Conservation (phyloP, 768 basidiomycete species). For the Grammothele lineata region DNA sequence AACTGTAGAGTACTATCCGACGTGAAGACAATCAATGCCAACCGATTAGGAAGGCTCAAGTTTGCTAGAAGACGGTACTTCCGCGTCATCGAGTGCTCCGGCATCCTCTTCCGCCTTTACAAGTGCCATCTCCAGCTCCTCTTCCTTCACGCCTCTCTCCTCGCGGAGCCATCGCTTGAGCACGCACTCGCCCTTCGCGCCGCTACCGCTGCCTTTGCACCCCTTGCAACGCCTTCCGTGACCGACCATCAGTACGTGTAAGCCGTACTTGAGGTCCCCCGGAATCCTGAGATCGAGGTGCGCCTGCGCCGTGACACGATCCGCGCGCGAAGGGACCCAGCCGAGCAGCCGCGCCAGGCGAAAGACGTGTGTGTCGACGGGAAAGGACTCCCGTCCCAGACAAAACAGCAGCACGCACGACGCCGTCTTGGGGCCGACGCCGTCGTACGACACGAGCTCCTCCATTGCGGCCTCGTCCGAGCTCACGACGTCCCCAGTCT, state of each 20-base stretch:
- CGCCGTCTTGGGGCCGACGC: slow-evolving; percentile 62
- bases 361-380: slow-evolving; percentile 63
- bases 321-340: slow-evolving; percentile 44
- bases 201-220: slow-evolving; percentile 36
- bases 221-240: slow-evolving; percentile 54
- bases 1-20: too few species aligned
- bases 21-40: too few species aligned
- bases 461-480: slow-evolving; percentile 51
- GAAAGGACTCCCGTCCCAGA: slow-evolving; percentile 55
- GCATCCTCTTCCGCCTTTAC: slow-evolving; percentile 8
- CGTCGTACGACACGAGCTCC: slow-evolving; percentile 51
- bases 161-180: slow-evolving; percentile 34
- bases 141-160: slow-evolving; percentile 15
- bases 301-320: slow-evolving; percentile 50
- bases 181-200: slow-evolving; percentile 28
- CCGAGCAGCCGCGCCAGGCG: slow-evolving; percentile 47
- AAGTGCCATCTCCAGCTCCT: slow-evolving; percentile 16
- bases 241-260: slow-evolving; percentile 56
- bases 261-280: slow-evolving; percentile 47
- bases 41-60: too few species aligned
- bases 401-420: slow-evolving; percentile 61
- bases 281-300: slow-evolving; percentile 52
- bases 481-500: slow-evolving; percentile 20
- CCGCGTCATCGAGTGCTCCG: too few species aligned
- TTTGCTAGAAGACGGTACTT: too few species aligned